These are phyloP conservation scores for Chlamydomonas schloesseri DNA, from an alignment of 139 green algal genomes.

Conservation along the genomic window DNA sequence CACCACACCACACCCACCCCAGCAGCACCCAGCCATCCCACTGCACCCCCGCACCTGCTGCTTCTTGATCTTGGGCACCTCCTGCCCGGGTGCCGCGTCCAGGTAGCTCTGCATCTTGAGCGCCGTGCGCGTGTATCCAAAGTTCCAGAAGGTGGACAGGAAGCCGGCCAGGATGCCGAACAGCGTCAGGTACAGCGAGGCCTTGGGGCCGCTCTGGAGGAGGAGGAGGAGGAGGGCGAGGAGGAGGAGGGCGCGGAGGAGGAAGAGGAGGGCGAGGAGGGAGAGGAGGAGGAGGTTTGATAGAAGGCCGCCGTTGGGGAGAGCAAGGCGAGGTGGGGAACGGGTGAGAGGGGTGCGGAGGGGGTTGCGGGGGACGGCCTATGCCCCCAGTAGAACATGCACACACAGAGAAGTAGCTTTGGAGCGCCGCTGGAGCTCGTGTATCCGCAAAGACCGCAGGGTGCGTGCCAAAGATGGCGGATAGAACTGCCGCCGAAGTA, in stretches of 20 bases:
- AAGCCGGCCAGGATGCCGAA: slow-evolving; percentile 93
- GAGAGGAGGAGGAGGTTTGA: background rate
- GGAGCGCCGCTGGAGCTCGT: no score
- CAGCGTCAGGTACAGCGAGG: slow-evolving; percentile 93
- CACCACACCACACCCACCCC: no score
- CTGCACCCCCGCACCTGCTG: slow-evolving; percentile 54
- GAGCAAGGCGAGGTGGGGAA: no score
- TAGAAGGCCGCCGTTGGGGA: background rate
- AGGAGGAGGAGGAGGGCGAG: background rate
- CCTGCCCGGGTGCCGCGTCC: slow-evolving; percentile 61
- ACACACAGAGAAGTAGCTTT: no score
- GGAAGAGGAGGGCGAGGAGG: background rate
- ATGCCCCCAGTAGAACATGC: no score
- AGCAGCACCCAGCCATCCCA: no score
- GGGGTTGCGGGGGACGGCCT: no score
- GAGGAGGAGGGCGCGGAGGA: background rate
- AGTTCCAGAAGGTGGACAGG: slow-evolving; percentile 93
- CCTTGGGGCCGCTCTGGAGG: slow-evolving; percentile 76
- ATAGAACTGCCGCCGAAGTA: no score
- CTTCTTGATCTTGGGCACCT: slow-evolving; percentile 74
- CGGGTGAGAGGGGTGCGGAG: no score
- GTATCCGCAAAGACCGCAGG: no score
- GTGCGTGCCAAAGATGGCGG: no score
- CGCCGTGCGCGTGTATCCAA: slow-evolving; percentile 84
- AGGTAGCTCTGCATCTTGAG: slow-evolving; percentile 78